These are phyloP conservation scores for Bryoglossum gracile DNA, from an alignment of 495 filamentous ascomycete species.

Conservation along the genomic window DNA sequence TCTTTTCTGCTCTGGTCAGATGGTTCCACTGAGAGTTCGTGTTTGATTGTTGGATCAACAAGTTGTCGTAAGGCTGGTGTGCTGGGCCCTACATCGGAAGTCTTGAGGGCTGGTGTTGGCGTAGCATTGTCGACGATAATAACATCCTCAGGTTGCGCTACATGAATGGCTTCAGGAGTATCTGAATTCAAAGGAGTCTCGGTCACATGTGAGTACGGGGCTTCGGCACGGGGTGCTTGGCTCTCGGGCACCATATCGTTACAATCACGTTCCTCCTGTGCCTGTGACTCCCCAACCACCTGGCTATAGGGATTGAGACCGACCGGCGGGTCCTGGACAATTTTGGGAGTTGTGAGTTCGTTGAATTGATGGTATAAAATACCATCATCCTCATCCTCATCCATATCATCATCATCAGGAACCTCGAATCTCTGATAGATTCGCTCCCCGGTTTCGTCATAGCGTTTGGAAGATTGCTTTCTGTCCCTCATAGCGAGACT, in stretches of 20 bases:
- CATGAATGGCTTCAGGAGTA: background rate
- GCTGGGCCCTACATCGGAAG: background rate
- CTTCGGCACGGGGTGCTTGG: slow-evolving; percentile 38
- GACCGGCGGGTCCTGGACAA: slow-evolving; percentile 37
- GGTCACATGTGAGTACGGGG: slow-evolving; percentile 31
- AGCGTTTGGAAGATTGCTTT: slow-evolving; percentile 37
- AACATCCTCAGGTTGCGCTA: background rate
- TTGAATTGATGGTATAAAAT: slow-evolving; percentile 43
- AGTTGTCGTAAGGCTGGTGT: background rate
- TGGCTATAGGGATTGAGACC: background rate
- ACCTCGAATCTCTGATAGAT: slow-evolving; percentile 61
- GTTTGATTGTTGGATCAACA: background rate
- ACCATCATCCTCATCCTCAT: slow-evolving; percentile 46
- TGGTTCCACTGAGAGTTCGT: background rate
- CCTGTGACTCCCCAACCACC: slow-evolving; percentile 14
- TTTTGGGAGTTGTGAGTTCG: slow-evolving; percentile 55
- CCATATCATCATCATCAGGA: slow-evolving; percentile 48
- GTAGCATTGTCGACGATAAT: background rate
- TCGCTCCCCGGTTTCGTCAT: slow-evolving; percentile 50
- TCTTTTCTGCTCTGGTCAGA: slow-evolving; percentile 26
- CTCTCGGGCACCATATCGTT: slow-evolving; percentile 1
- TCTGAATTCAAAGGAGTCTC: slow-evolving; percentile 21
- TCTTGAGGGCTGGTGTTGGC: background rate
- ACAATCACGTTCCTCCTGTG: background rate
- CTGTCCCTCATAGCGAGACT: slow-evolving; percentile 66